Evolutionary conservation across 2,329 filamentous ascomycete species (phyloP).

Genomic region (Aspergillus proliferans): DNA sequence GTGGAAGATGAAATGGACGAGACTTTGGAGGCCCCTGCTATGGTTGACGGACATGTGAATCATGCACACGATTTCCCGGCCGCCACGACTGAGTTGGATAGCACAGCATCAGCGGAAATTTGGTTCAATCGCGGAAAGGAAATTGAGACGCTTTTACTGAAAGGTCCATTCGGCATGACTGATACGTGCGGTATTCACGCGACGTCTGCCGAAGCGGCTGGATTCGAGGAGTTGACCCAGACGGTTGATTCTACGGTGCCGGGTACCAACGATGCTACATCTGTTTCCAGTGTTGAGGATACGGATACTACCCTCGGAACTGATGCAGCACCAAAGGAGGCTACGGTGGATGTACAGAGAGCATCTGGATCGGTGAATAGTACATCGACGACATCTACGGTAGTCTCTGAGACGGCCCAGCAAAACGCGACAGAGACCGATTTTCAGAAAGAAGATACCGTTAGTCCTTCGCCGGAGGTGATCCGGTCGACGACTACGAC

Average conservation of each 20-base stretch:
- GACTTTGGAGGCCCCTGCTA: conserved; percentile 19
- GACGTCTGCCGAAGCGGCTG: conserved; percentile 2
- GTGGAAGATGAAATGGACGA: conserved; percentile 57
- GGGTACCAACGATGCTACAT: conserved; percentile 2
- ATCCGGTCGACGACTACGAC: conserved; percentile 33
- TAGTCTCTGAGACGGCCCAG: conserved; percentile 12
- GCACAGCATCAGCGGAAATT: conserved; percentile 14
- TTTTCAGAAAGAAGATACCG: conserved; percentile 26
- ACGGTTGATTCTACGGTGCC: conserved; percentile 8
- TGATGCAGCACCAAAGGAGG: conserved; percentile 8
- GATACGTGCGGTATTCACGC: conserved; percentile 16
- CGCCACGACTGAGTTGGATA: conserved; percentile 10
- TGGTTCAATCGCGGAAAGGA: conserved; percentile 13
- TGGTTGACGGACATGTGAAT: not conserved
- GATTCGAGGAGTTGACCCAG: conserved; percentile 9
- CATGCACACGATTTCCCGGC: conserved; percentile 7
- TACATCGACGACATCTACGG: conserved; percentile 12
- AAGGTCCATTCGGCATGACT: not conserved
- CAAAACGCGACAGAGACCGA: conserved; percentile 15
- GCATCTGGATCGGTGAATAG: conserved; percentile 9
- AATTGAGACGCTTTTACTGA: conserved; percentile 11
- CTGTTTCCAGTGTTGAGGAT: conserved; percentile 1
- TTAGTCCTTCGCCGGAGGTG: conserved; percentile 23
- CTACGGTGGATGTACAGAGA: conserved; percentile 14
- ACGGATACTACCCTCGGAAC: not conserved